Base-by-base conservation (phyloP, 2,329 filamentous ascomycete species). In the Scorias spongiosa region DNA sequence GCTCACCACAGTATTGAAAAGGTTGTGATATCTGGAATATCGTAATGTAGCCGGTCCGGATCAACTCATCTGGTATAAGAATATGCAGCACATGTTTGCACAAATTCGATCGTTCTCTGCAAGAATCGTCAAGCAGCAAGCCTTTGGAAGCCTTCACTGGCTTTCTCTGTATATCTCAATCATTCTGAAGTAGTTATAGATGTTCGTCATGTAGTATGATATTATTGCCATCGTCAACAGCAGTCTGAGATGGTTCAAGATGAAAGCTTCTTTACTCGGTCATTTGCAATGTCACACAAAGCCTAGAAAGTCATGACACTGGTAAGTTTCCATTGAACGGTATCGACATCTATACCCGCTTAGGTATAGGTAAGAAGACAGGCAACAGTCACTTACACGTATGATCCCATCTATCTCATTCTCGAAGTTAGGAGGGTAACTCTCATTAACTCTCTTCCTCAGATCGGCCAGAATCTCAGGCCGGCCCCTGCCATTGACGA, bases 281-380 rank as follows among this genome's bases (percentile, higher is more conserved):
- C 85, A 42, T 76, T 74, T 28, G 88, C 88, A 57, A 95, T 95
- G 54, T 87, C 83, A 57, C 85, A 86, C 84, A 95, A 94, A 36
- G 88, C 87, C 81, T 86, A 44, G 32, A 39, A 15, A n/a, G 34
- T 49, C 29, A 49, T 60, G 43, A 56, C 15, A 26, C 7, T 26
- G 20, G 7, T 26, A 26, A 26, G 20, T 26, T 7, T 26, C 7
- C 20, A 26, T 26, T 26, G 20, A 26, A 26, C 20, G 20, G 20
- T 26, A 26, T 26, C 20, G 20, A 26, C 20, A 26, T 26, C 36
- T 30, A 46, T 14, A 18, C 36, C 28, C 28, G 14, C 40, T 14
- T 29, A 46, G 32, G 40, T 45, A 37, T n/a, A 29, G 6, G 20
- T 15, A 40, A 43, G 41, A 17, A 39, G 44, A 10, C 41, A 36